A percentile compares a stretch with the other conserved stretches of the same genome.
Evolutionary conservation across 192 early-diverging fungal genomes (phyloP).

Genomic region (Jimgerdemannia lactiflua): DNA sequence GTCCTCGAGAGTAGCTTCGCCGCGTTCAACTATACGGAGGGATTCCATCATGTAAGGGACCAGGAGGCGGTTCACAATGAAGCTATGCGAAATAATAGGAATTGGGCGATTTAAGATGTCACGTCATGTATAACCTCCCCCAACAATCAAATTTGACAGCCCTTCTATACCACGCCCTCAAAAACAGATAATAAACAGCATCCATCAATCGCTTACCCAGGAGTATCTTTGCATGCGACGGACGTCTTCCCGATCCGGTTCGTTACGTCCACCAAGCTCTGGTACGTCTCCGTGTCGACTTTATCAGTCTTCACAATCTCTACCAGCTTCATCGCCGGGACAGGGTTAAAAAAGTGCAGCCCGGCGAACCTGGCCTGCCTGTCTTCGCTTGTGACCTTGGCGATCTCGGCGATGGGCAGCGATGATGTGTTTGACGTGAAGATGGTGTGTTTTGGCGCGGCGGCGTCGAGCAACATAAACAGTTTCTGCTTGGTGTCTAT

Average conservation of each 20-base stretch:
- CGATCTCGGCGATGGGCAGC: slow-evolving; percentile 82
- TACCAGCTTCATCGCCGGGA: slow-evolving; percentile 98
- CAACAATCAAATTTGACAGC: no score
- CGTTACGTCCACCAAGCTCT: slow-evolving; percentile 64
- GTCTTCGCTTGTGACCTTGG: slow-evolving; percentile 50
- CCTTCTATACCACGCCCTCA: background rate
- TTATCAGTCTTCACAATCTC: slow-evolving; percentile 82
- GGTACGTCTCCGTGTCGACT: slow-evolving; percentile 58
- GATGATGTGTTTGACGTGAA: slow-evolving; percentile 95
- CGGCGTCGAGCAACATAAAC: slow-evolving; percentile 70
- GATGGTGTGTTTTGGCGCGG: slow-evolving; percentile 68
- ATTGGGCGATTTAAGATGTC: background rate
- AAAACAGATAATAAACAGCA: background rate
- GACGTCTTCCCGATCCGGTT: slow-evolving; percentile 82
- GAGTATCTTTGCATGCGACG: slow-evolving; percentile 95
- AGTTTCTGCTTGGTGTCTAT: slow-evolving; percentile 81
- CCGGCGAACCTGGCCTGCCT: slow-evolving; percentile 71
- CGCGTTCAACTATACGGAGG: slow-evolving; percentile 88
- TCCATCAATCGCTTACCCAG: slow-evolving; percentile 56
- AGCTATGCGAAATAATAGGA: slow-evolving; percentile 32
- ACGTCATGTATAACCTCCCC: background rate
- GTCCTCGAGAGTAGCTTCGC: slow-evolving; percentile 79
- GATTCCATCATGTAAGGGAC: slow-evolving; percentile 98
- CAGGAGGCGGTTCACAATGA: slow-evolving; percentile 94
- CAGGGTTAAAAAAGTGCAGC: slow-evolving; percentile 98